Base-by-base conservation (phyloP, 1,284 basidiomycete genomes). In the Tylopilus sp. region DNA sequence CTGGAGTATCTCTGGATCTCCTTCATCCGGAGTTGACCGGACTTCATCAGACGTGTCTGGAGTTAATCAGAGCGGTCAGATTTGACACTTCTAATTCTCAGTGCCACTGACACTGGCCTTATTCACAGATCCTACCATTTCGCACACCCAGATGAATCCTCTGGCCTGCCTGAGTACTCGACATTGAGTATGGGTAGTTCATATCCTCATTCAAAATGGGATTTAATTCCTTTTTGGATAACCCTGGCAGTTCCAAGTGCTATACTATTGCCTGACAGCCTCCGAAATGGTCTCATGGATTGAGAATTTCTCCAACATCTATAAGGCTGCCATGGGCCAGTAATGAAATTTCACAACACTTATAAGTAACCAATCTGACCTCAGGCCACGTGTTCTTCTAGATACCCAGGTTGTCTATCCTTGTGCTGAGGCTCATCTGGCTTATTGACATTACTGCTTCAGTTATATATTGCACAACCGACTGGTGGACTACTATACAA, bases 401-500 rank as follows among this genome's bases (percentile, higher is more conserved):
- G 75, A 32, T 76, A 71, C 55, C 76, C 72, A 31, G 37, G 50
- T 52, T 15, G 41, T 24, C 6, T 4, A 20, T 31, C 4, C 20
- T 7, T 7, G 15, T 7, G n/a, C n/a, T 33, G 19, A 39, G 5
- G 13, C 7, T 5, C 36, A 28, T 19, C 25, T 6, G 2, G 9
- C 20, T 20, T 24, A 29, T n/a, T 49, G 5, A 52, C 39, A 28
- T 8, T 15, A 29, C 19, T 15, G 5, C 13, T 32, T 1, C 25
- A 50, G 81, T 81, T 42, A 84, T 88, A 50, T 88, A 87, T 62
- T 81, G 79, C 26, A 83, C 78, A 2, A 82, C 83, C 2, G 75
- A 80, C 60, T 88, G 84, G 86, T 88, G 85, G 85, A 80, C 61
- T 31, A 76, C 76, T 88, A 85, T 68, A 86, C 85, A 4, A 79